Base-by-base conservation (phyloP, 345 rosid genomes). In the Clausena lansium region DNA sequence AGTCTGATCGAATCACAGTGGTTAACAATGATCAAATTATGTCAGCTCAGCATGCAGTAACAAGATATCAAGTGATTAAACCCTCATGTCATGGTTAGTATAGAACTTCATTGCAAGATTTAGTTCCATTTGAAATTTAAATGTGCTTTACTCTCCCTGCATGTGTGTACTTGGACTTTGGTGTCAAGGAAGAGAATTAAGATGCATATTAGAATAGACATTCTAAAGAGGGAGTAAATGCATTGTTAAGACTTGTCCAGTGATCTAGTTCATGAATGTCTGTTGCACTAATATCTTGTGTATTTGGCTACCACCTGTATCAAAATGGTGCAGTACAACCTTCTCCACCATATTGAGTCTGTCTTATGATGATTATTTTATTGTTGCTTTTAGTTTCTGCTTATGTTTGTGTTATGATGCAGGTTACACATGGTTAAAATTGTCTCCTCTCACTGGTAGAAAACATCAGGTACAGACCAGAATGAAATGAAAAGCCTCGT, bases 351-450 rank as follows among this genome's bases (percentile, higher is more conserved):
- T 19, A 57, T 41, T 39, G 33, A 61, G 38, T 20, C n/a, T 75
- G 20, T 50, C 52, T 35, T 9, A 4, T 25, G 50, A 60, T 47
- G 33, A 15, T 70, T 45, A 6, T 41, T 69, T 39, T 45, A 38
- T 30, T 17, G 27, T 55, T 41, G 28, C 20, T 0, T 59, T 81
- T 35, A 38, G 73, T 41, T 28, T 76, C 14, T 36, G 58, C 64
- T 25, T 70, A 68, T 80, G 55, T 58, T 58, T 20, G 17, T 67
- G 47, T 25, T 78, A 54, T 77, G 58, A 57, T 91, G 82, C 85
- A 96, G 98, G 98, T 80, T 92, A 84, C 84, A 81, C 99, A 55
- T 94, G 98, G 99, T 85, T 96, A 73, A 97, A 94, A 84, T 84
- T 92, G 76, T 85, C 90, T 1, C 99, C 99, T 27, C 88, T 92